These are phyloP conservation scores for Aspergillus haitiensis DNA, from an alignment of 495 filamentous ascomycete genomes.

Conservation along the genomic window DNA sequence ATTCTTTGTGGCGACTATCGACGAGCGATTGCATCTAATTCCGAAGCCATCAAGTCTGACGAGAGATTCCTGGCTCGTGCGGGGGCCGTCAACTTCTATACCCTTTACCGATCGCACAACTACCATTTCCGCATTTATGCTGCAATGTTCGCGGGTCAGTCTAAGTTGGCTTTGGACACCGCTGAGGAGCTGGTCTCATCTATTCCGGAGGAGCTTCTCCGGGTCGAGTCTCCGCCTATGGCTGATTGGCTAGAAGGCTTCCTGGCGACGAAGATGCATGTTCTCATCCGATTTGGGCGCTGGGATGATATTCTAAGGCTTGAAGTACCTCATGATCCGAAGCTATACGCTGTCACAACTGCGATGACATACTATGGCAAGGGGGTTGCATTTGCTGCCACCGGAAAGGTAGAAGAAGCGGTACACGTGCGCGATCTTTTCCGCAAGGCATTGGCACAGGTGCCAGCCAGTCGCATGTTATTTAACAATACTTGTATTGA, in stretches of 20 bases:
- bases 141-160: constrained; percentile 68
- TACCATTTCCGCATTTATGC: constrained; percentile 70
- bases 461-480: constrained; percentile 55
- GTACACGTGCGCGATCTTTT: constrained; percentile 48
- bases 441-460: constrained; percentile 39
- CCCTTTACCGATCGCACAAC: constrained; percentile 64
- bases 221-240: constrained; percentile 64
- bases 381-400: constrained; percentile 61
- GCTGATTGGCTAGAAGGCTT: constrained; percentile 73
- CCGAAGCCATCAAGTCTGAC: constrained; percentile 62
- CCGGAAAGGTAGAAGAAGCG: constrained; percentile 47
- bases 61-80: constrained; percentile 55
- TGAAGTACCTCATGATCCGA: constrained; percentile 47
- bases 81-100: constrained; percentile 63
- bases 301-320: constrained; percentile 60
- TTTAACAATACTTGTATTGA: constrained; percentile 66
- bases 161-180: constrained; percentile 55
- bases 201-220: constrained; percentile 60
- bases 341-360: constrained; percentile 61
- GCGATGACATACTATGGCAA: constrained; percentile 66
- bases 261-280: constrained; percentile 60
- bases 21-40: constrained; percentile 59
- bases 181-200: constrained; percentile 50
- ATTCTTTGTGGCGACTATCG: constrained; percentile 67
- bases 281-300: constrained; percentile 62